Conservation (phyloP, 192 early-diverging fungal genomes). For the Entomortierella lignicola region DNA sequence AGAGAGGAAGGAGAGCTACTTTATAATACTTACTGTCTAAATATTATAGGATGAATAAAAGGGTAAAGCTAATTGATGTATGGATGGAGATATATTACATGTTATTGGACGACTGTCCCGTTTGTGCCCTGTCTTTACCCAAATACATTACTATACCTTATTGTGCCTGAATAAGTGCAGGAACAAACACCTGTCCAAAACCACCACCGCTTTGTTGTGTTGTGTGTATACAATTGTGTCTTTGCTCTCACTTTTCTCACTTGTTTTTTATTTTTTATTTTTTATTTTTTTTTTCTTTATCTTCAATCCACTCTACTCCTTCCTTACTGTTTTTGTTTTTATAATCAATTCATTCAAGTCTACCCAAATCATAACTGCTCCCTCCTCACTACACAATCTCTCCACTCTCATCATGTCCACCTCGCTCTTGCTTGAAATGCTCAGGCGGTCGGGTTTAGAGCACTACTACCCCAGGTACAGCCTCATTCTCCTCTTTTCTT, state of each 20-base stretch:
- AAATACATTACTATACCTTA: too few species aligned
- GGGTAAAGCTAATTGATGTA: background rate
- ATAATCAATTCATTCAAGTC: background rate
- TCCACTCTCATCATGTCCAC: slow-evolving; percentile 49
- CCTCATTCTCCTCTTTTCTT: background rate
- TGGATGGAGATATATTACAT: too few species aligned
- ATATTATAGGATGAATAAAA: background rate
- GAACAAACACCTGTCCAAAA: too few species aligned
- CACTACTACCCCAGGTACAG: slow-evolving; percentile 67
- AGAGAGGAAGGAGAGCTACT: slow-evolving; percentile 1
- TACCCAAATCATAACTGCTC: background rate
- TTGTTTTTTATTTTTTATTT: background rate
- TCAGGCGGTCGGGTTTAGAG: slow-evolving; percentile 73
- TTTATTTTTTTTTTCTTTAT: background rate
- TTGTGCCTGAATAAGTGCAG: too few species aligned
- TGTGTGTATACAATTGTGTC: too few species aligned
- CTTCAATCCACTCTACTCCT: background rate
- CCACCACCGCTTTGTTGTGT: too few species aligned
- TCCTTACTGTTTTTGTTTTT: background rate
- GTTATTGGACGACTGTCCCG: too few species aligned
- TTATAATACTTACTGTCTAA: too few species aligned
- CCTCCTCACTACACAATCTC: background rate
- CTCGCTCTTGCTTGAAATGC: slow-evolving; percentile 70
- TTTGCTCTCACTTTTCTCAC: background rate
- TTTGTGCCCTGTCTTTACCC: background rate